phyloP scores from a whole-genome alignment of 73 alveolate species.

The Paramecium sexaurelia region DNA sequence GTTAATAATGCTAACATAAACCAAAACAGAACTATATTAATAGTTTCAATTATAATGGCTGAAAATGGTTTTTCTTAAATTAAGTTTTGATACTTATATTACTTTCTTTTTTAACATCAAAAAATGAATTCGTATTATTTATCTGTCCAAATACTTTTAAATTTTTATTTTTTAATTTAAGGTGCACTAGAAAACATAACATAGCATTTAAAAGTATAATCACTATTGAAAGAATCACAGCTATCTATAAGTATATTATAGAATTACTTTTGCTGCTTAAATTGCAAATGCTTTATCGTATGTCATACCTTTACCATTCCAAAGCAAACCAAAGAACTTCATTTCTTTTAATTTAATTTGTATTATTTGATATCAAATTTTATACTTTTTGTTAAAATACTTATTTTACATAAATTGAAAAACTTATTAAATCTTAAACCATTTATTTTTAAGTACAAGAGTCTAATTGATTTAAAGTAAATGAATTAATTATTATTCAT shows the following conservation, averaged over 20 bases:
- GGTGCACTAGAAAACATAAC: background rate
- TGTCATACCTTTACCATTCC: conserved; percentile 31
- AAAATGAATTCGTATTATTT: background rate
- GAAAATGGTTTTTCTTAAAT: background rate
- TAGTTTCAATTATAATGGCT: background rate
- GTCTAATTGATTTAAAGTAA: too few relatives aligned
- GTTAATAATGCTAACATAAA: background rate
- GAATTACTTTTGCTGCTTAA: background rate
- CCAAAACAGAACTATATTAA: conserved; percentile 19
- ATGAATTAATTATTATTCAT: too few relatives aligned
- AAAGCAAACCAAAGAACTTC: conserved; percentile 26
- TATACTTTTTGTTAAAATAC: too few relatives aligned
- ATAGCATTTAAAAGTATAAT: background rate
- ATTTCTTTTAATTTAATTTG: background rate
- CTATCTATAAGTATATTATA: background rate
- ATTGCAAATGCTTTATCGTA: conserved; percentile 28
- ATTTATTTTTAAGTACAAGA: too few relatives aligned
- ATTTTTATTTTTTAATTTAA: background rate
- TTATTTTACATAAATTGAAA: too few relatives aligned
- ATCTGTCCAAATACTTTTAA: background rate
- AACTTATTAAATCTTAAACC: too few relatives aligned
- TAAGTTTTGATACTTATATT: background rate
- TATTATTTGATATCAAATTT: too few relatives aligned
- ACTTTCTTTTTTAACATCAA: background rate
- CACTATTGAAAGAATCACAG: background rate